Evolutionary conservation across 1,284 basidiomycete species (phyloP).

Genomic region (Marasmius tenuissimus): DNA sequence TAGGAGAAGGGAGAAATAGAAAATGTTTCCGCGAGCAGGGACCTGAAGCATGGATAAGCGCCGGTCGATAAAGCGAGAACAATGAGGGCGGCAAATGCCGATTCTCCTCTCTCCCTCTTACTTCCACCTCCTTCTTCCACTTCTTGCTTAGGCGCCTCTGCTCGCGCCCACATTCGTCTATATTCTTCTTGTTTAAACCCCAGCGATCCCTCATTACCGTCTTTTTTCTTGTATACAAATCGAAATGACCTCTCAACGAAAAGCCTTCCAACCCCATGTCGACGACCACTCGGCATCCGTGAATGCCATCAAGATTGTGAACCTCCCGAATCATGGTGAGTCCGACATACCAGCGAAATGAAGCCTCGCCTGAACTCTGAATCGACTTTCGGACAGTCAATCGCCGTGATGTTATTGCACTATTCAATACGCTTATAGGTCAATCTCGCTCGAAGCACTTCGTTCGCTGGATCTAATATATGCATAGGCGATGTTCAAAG

Average conservation of each 20-base stretch:
- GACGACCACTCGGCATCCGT: slow-evolving; percentile 19
- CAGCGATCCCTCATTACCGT: slow-evolving; percentile 18
- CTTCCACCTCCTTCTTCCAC: slow-evolving; percentile 14
- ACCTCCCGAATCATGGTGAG: slow-evolving; percentile 40
- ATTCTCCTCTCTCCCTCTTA: slow-evolving; percentile 7
- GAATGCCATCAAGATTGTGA: slow-evolving; percentile 43
- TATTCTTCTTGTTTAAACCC: slow-evolving; percentile 16
- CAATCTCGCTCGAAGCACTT: slow-evolving; percentile 8
- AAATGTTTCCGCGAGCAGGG: neutral
- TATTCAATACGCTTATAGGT: slow-evolving; percentile 62
- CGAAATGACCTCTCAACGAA: slow-evolving; percentile 11
- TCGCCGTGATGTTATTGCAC: slow-evolving; percentile 49
- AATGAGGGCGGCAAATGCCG: neutral
- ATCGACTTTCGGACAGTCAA: slow-evolving; percentile 30
- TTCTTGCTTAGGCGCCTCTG: slow-evolving; percentile 18
- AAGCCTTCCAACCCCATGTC: slow-evolving; percentile 12
- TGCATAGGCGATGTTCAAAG: slow-evolving; percentile 45
- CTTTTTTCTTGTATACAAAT: slow-evolving; percentile 5
- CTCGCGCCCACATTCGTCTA: slow-evolving; percentile 11
- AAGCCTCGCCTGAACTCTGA: neutral
- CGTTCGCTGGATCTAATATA: neutral
- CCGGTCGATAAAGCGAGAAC: neutral
- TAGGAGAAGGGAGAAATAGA: neutral
- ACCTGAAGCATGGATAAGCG: neutral
- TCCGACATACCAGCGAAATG: slow-evolving; percentile 3